Conservation (phyloP, 129 eudicot species). For the Cynara cardunculus region DNA sequence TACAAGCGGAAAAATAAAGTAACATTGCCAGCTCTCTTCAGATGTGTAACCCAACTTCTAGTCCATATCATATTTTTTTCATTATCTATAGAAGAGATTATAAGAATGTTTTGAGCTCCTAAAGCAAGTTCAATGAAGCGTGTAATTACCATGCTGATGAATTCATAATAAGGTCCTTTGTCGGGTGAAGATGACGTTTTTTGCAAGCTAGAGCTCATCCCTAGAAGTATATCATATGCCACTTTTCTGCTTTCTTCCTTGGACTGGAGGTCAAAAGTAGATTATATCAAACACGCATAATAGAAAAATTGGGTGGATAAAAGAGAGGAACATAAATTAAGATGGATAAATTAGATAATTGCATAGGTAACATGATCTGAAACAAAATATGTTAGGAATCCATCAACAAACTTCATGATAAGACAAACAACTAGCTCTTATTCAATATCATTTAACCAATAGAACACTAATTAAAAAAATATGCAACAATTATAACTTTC, state of each 20-base stretch:
- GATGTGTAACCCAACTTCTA: background rate
- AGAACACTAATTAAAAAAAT: no score
- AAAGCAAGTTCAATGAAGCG: background rate
- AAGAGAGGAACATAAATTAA: background rate
- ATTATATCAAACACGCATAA: background rate
- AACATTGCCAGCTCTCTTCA: background rate
- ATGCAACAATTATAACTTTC: no score
- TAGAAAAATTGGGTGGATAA: background rate
- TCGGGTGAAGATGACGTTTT: conserved; percentile 42
- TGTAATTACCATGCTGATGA: conserved; percentile 70
- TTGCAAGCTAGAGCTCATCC: conserved; percentile 58
- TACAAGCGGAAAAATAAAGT: background rate
- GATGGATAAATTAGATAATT: background rate
- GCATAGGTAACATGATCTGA: background rate
- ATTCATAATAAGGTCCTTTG: conserved; percentile 59
- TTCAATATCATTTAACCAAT: background rate
- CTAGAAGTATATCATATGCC: conserved; percentile 76
- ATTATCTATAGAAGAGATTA: background rate
- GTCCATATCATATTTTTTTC: background rate
- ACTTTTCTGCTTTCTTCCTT: conserved; percentile 76
- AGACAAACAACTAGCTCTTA: background rate
- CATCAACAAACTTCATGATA: background rate
- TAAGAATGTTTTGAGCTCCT: background rate
- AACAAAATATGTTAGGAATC: background rate
- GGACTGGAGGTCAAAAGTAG: conserved; percentile 41